Evolutionary conservation across 352 stramenopile genomes (phyloP), one percentile per base, ranked within the genome.

Genomic region (Saprolegnia diclina): DNA sequence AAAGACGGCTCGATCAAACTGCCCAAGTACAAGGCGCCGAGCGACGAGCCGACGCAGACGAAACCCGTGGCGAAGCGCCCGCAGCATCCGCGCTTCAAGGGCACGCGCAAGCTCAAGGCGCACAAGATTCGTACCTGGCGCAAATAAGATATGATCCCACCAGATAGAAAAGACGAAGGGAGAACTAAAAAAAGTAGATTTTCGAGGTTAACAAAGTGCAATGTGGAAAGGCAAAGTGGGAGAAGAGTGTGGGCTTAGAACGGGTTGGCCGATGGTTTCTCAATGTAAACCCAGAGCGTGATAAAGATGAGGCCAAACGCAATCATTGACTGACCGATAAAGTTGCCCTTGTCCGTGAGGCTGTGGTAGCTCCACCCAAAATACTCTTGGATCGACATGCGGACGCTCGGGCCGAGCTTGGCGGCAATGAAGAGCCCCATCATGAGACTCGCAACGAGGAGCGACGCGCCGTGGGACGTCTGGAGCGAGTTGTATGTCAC

Each of bases 351-450:
- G 74, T 94, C 85, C 77, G 87, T 91, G 64, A 94, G 72, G 77
- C 85, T 94, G 72, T 89, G 79, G 81, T 94, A 91, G 71, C 83
- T 92, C 85, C 85, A 94, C 65, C 85, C 85, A 71, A 94, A 94
- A 74, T 94, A 94, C 64, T 91, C 83, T 73, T 94, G 85, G 67
- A 90, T 88, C 67, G 77, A 92, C 85, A 94, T 94, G 32, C 83
- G 85, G 56, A 94, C 85, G 62, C 75, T 90, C 10, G 85, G 83
- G 22, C 78, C 84, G 35, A 94, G 73, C 69, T 91, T 91, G 73
- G 83, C 82, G 11, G 80, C 76, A 55, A 91, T 88, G 74, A 85
- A 92, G 22, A 90, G 68, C 13, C 83, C 85, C 79, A 94, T 87
- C 26, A 91, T 73, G 21, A 94, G 56, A 64, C 72, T 78, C 32